Base-by-base conservation (phyloP, 148 eudicot genomes). In the Camellia granthamiana region DNA sequence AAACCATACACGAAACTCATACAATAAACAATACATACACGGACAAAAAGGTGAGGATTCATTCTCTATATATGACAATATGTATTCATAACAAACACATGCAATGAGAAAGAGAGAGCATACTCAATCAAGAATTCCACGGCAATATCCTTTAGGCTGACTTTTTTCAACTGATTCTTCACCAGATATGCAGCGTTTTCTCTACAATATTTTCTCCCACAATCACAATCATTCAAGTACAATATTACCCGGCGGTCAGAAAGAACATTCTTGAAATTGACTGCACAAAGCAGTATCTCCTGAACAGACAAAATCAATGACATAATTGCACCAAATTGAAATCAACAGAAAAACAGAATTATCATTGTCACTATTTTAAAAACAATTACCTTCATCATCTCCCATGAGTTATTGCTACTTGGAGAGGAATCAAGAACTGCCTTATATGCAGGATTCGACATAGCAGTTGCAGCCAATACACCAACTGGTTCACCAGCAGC, bases 371-470 rank as follows among this genome's bases (percentile, higher is more conserved):
- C 14, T 41, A 60, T 16, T 52, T 59, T 42, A 62, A 75, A 78
- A 77, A 67, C 3, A 12, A 61, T 23, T 90, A 95, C 99, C 99
- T 95, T 95, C 99, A 95, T 95, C 99, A 95, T 88, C 75, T 92
- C 94, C 99, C 99, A 95, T 13, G 99, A 92, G 49, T 89, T 85
- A 77, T 92, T 95, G 81, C 99, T 95, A 73, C 91, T 95, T 16
- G 98, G 89, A 78, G 99, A 93, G 74, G 99, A 95, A 72, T 95
- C 99, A 60, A 95, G 91, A 78, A 95, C 99, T 62, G 99, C 99
- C 86, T 93, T 95, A 76, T 95, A 95, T 44, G 99, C 99, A 78
- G 99, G 99, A 90, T 93, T 95, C 0, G 97, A 95, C 97, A 95
- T 95, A 47, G 99, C 97, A 49, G 99, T 95, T 63, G 99, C 99